Base-by-base conservation (phyloP, 1,284 basidiomycete genomes). In the Apiotrichum laibachii region DNA sequence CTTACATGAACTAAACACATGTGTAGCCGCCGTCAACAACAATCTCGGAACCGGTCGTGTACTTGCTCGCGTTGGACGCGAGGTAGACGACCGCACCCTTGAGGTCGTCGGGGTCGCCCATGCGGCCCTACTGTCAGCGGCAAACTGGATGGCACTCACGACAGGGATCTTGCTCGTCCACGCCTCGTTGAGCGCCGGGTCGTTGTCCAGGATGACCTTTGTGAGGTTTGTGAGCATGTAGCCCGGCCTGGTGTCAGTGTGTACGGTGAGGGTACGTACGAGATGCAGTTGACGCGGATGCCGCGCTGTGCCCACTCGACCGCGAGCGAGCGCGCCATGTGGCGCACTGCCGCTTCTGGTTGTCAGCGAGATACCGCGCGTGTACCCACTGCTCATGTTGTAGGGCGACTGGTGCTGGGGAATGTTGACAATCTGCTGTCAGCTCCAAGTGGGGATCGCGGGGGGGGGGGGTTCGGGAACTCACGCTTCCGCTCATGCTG, bases 331-430 rank as follows among this genome's bases (percentile, higher is more conserved):
- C 79, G 73, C 15, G 80, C 82, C 72, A 84, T 80, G 65, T 83
- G 82, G 35, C 75, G 67, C 31, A 80, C 77, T 4, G 77, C 78
- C 37, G 78, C 77, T 73, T 80, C 73, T 75, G 64, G 10, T 18
- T 43, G 56, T 63, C 42, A 62, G 57, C 46, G 5, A 33, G 19
- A 34, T 9, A 42, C 2, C 4, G 22, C 15, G 2, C 7, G 15
- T 21, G 22, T 12, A 71, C 72, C 21, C 39, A 74, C 73, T 94
- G 47, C 92, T 93, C n/a, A 90, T 88, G 77, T 97, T 98, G 80
- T 98, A 98, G 0, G 94, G 93, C 1, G 90, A 90, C 83, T 98
- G 94, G 42, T 85, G 85, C 84, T 96, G 82, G 61, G 91, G 91
- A 58, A 89, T 84, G 78, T 93, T 93, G 75, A 93, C 83, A 63